phyloP scores from a whole-genome alignment of 345 rosid species.

The Conringia planisiliqua region DNA sequence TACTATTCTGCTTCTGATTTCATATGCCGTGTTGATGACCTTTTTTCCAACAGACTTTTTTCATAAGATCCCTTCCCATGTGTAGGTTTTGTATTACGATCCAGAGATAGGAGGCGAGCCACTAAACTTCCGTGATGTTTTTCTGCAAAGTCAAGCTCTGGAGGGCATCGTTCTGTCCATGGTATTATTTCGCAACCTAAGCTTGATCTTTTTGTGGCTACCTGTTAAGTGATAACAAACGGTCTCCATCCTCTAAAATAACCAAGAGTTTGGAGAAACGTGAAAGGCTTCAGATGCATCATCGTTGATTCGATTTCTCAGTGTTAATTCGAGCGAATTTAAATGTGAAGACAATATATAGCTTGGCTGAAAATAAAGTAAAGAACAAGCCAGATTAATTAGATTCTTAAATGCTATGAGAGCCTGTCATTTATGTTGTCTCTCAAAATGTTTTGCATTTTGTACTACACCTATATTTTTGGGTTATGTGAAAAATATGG shows the following conservation, averaged over 20 bases:
- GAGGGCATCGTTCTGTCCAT: conserved; percentile 82
- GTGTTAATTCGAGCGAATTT: background rate
- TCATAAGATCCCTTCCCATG: conserved; percentile 16
- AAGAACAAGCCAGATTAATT: background rate
- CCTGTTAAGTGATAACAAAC: conserved; percentile 8
- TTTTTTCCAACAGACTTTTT: background rate
- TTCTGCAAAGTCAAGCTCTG: conserved; percentile 93
- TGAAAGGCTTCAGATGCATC: conserved; percentile 7
- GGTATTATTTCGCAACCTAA: conserved; percentile 44
- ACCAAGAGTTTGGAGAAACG: background rate
- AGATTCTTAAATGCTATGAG: background rate
- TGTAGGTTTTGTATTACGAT: conserved; percentile 84
- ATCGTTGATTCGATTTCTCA: background rate
- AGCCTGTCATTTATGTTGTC: background rate
- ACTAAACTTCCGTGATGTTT: conserved; percentile 82
- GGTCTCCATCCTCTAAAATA: background rate
- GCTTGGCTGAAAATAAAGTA: background rate
- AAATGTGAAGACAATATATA: background rate
- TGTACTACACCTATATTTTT: background rate
- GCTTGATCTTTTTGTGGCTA: background rate
- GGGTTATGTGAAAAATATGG: conserved; percentile 1
- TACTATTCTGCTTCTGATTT: background rate
- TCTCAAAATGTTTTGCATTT: background rate
- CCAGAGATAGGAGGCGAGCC: conserved; percentile 77
- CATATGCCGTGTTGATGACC: background rate